These are phyloP conservation scores for Aspergillus ellipticus DNA, from an alignment of 495 filamentous ascomycete genomes.

Conservation along the genomic window DNA sequence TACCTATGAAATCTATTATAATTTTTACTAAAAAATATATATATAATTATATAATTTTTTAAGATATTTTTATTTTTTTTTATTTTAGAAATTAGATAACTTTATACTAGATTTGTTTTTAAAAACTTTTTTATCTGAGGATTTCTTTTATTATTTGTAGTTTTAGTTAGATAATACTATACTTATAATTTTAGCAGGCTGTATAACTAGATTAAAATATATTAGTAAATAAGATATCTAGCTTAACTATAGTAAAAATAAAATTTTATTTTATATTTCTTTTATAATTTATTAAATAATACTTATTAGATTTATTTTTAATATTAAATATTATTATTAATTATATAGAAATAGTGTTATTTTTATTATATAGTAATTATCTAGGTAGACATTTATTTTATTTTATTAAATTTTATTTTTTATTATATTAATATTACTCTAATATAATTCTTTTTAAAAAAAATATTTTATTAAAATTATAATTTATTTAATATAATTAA, in stretches of 20 bases:
- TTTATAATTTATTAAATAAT: not conserved
- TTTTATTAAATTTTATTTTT: not conserved
- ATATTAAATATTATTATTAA: not conserved
- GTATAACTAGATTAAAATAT: too few relatives aligned
- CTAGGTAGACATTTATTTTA: not conserved
- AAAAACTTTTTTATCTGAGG: not conserved
- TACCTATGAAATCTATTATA: not conserved
- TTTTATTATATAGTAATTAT: not conserved
- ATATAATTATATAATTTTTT: slow-evolving; percentile 5
- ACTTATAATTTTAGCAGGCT: too few relatives aligned
- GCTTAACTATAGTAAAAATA: slow-evolving; percentile 2
- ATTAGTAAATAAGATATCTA: slow-evolving; percentile 1
- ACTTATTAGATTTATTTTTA: not conserved
- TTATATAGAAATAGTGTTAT: slow-evolving; percentile 1
- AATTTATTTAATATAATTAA: not conserved
- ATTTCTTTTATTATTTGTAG: not conserved
- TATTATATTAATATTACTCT: not conserved
- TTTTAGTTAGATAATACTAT: too few relatives aligned
- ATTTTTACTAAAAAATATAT: not conserved
- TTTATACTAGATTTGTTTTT: slow-evolving; percentile 2
- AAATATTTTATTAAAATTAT: not conserved
- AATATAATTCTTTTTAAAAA: not conserved
- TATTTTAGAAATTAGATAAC: slow-evolving; percentile 2
- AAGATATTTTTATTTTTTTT: not conserved
- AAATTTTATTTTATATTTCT: not conserved